Base-by-base conservation (phyloP, 495 filamentous ascomycete genomes). In the Halenospora varia region DNA sequence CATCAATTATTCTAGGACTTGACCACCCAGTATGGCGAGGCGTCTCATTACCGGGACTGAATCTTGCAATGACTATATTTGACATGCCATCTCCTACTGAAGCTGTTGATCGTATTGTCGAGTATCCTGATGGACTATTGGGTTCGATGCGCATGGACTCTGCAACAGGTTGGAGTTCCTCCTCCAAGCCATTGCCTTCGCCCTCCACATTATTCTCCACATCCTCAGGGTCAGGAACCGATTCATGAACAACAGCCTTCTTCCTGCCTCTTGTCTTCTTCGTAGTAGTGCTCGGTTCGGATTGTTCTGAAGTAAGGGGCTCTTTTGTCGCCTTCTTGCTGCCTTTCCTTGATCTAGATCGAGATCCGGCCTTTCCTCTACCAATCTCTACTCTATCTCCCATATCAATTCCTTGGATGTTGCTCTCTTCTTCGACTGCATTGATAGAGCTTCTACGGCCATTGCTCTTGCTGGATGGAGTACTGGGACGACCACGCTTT, bases 391-490 rank as follows among this genome's bases (percentile, higher is more conserved):
- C 59, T 17, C 42, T 48, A 6, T 50, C 48, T 3, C 65, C 56
- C 15, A 64, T 56, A 48, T 67, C 39, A 10, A 39, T 11, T 40
- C 62, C 59, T 0, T 62, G 53, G 0, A 54, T 47, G 48, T 61
- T 56, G 47, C 62, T 59, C 2, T 62, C 65, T 52, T 67, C 61
- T 10, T 60, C 52, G 17, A 60, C 23, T 25, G 40, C 44, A 13
- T 56, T 59, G 29, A 64, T 51, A 1, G 58, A 59, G 40, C 65
- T 55, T 52, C 77, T 76, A 8, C 74, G 77, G 3, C 69, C 70
- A 9, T 69, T 69, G 48, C 69, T 67, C 66, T 79, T 80, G 51
- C 68, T 69, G n/a, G 61, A 65, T 10, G 66, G 59, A 49, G 64
- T 70, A 41, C 56, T 66, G 17, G 70, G 56, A 6, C 56, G 62